phyloP scores from a whole-genome alignment of 306 rosid species.

The Vachellia collinsii region DNA sequence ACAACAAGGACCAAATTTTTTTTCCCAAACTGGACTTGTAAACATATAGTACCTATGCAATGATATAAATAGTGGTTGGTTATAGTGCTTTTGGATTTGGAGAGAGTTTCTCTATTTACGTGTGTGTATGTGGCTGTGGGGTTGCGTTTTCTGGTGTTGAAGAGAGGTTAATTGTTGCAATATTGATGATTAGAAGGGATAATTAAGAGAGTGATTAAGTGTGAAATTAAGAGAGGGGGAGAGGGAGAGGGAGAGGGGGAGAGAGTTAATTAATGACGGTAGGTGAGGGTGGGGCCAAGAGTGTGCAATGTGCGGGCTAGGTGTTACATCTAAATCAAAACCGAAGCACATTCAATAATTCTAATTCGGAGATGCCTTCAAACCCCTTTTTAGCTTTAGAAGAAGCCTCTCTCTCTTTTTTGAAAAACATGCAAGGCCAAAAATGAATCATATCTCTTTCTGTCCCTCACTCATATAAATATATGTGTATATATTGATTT shows the following conservation, averaged over 20 bases:
- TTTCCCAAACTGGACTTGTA: too few relatives aligned
- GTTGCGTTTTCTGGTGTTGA: slow-evolving; percentile 5
- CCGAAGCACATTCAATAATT: slow-evolving; percentile 26
- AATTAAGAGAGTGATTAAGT: not conserved
- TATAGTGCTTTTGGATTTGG: not conserved
- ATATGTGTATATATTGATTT: slow-evolving; percentile 13
- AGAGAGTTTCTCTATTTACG: not conserved
- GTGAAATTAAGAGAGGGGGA: slow-evolving; percentile 13
- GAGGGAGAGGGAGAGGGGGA: too few relatives aligned
- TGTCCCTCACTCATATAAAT: not conserved
- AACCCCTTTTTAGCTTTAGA: slow-evolving; percentile 35
- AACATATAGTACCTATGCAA: too few relatives aligned
- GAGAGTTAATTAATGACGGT: slow-evolving; percentile 42
- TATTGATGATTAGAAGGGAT: too few relatives aligned
- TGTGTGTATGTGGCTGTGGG: not conserved
- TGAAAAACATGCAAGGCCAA: slow-evolving; percentile 43
- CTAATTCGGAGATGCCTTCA: slow-evolving; percentile 29
- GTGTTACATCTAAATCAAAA: slow-evolving; percentile 49
- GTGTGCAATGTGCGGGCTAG: slow-evolving; percentile 34
- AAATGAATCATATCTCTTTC: slow-evolving; percentile 41
- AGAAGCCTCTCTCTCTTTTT: slow-evolving; percentile 27
- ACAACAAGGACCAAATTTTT: too few relatives aligned
- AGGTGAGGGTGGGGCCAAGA: slow-evolving; percentile 48
- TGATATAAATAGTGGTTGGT: not conserved
- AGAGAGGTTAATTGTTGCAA: too few relatives aligned